Evolutionary conservation across 371 early-diverging fungal species (phyloP), one percentile per base, ranked within the genome.

Genomic region (Apophysomyces variabilis): DNA sequence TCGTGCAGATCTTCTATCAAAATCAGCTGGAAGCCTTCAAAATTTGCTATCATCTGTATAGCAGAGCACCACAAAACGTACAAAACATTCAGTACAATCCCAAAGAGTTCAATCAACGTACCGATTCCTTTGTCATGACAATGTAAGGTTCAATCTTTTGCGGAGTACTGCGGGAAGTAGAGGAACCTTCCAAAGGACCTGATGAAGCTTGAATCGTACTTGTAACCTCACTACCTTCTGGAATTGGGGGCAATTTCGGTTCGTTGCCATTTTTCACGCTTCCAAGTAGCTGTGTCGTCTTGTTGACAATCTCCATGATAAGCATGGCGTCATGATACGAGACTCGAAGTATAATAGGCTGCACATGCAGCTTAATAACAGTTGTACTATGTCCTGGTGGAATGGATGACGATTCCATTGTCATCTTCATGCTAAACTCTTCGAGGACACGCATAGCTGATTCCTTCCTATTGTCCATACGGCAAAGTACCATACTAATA

Each of bases 401-500:
- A 14, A 81, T 75, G 0, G 80, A 69, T 1, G 80, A 65, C 13
- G 61, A 83, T 59, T 94, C 91, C 84, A 94, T 83, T 0, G 83
- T 82, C 12, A 92, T 47, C 1, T 85, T 81, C 12, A 94, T 69
- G 47, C 92, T 89, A 71, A 95, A 93, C 47, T 90, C 88, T 60
- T 97, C 92, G 57, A 98, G 89, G 62, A 97, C 91, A 8, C 89
- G 88, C 61, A 95, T 69, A 1, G 85, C 73, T 0, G 96, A 93
- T 45, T 91, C 90, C 5, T 85, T 82, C 13, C 88, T 73, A 47
- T 84, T 81, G 70, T 94, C 90, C 91, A 97, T 95, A 26, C 88
- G 88, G 81, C 97, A 97, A 56, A 98, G 79, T 14, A 90, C 84
- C 88, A 97, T 93, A 36, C 95, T 92, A 45, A 96, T 84, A 36